phyloP scores from a whole-genome alignment of 768 basidiomycete genomes.

The Agaricus subrufescens region DNA sequence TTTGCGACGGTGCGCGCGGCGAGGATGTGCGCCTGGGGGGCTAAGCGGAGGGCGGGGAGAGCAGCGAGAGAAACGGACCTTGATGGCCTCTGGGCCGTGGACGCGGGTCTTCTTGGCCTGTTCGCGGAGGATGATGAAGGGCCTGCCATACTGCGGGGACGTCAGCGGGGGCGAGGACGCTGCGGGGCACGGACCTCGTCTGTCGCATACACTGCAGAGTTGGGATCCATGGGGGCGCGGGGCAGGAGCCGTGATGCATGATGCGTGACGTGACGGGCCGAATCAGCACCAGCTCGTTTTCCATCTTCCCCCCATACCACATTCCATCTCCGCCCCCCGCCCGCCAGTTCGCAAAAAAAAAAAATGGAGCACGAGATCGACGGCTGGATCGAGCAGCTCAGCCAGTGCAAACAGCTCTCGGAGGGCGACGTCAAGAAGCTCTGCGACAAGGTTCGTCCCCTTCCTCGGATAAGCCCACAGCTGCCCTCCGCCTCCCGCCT shows the following conservation, averaged over 20 bases:
- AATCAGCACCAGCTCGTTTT: slow-evolving; percentile 23
- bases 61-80: slow-evolving; percentile 41
- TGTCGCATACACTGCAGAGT: slow-evolving; percentile 77
- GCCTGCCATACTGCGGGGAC: slow-evolving; percentile 72
- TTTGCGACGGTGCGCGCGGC: slow-evolving; percentile 92
- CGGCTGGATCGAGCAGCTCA: slow-evolving; percentile 94
- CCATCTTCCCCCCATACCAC: slow-evolving; percentile 28
- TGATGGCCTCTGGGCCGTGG: slow-evolving; percentile 94
- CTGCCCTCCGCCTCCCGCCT: not conserved
- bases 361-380: slow-evolving; percentile 79
- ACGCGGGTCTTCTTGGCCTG: slow-evolving; percentile 88
- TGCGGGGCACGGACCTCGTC: slow-evolving; percentile 56
- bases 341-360: slow-evolving; percentile 20
- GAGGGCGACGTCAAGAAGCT: slow-evolving; percentile 96
- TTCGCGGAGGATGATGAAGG: slow-evolving; percentile 96
- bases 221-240: slow-evolving; percentile 37
- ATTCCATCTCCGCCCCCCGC: slow-evolving; percentile 22
- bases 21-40: slow-evolving; percentile 80
- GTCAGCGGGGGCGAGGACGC: slow-evolving; percentile 14
- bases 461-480: slow-evolving; percentile 13
- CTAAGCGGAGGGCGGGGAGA: slow-evolving; percentile 11
- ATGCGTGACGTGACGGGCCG: slow-evolving; percentile 27
- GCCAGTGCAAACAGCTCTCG: slow-evolving; percentile 94
- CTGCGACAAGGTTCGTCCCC: slow-evolving; percentile 88
- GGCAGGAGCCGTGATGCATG: slow-evolving; percentile 27